These are phyloP conservation scores for Millerago galiae DNA, from an alignment of 805 yeast species.

Conservation along the genomic window DNA sequence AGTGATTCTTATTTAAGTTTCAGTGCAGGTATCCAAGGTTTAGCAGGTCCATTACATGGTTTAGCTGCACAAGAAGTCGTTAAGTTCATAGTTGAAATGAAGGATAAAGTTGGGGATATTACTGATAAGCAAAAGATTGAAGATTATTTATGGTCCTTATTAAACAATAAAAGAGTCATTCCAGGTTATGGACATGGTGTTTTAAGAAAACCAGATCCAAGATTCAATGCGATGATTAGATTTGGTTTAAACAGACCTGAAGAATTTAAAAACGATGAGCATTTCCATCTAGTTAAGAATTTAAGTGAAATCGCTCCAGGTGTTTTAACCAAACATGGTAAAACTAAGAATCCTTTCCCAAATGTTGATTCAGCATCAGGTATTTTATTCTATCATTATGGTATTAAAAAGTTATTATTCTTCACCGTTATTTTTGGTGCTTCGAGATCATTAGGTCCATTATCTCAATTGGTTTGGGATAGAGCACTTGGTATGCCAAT, in stretches of 20 bases:
- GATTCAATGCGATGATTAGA: slow-evolving; percentile 67
- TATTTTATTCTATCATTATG: slow-evolving; percentile 73
- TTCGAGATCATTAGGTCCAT: slow-evolving; percentile 72
- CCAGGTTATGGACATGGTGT: slow-evolving; percentile 92
- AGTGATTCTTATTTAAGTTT: slow-evolving; percentile 71
- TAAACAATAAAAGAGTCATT: slow-evolving; percentile 69
- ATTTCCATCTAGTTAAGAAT: slow-evolving; percentile 60
- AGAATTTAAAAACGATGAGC: slow-evolving; percentile 50
- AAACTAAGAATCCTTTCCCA: slow-evolving; percentile 82
- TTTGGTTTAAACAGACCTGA: slow-evolving; percentile 49
- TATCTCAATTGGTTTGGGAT: slow-evolving; percentile 76
- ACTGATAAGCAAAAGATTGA: slow-evolving; percentile 43
- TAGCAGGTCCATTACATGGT: slow-evolving; percentile 85
- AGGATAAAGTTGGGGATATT: slow-evolving; percentile 33
- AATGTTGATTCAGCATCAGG: slow-evolving; percentile 81
- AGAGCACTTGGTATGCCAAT: slow-evolving; percentile 71
- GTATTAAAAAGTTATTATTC: slow-evolving; percentile 64
- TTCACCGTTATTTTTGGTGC: slow-evolving; percentile 82
- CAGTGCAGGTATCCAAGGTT: slow-evolving; percentile 74
- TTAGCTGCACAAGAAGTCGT: slow-evolving; percentile 83
- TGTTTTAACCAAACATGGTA: slow-evolving; percentile 71
- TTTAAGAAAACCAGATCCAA: slow-evolving; percentile 75
- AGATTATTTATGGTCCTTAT: slow-evolving; percentile 62
- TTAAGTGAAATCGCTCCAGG: slow-evolving; percentile 68
- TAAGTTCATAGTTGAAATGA: slow-evolving; percentile 63